These are phyloP conservation scores for Microcyclosporella mali DNA, from an alignment of 2,329 filamentous ascomycete species.

Conservation along the genomic window DNA sequence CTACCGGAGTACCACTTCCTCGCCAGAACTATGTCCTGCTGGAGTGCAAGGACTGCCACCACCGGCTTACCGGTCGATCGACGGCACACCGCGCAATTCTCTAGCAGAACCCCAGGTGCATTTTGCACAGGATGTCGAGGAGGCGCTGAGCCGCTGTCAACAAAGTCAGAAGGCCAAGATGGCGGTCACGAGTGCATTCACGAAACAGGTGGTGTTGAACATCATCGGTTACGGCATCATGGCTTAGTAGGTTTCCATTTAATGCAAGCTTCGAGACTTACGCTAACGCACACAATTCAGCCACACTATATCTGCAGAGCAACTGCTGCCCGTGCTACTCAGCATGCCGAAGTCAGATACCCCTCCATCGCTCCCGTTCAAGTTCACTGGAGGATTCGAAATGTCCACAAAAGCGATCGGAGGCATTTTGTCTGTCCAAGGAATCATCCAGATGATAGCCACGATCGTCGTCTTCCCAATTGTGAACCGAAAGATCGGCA, in stretches of 20 bases:
- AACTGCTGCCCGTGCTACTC: slow-evolving; percentile 86
- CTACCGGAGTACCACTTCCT: slow-evolving; percentile 56
- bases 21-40: slow-evolving; percentile 41
- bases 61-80: slow-evolving; percentile 30
- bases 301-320: slow-evolving; percentile 95
- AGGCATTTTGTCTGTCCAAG: slow-evolving; percentile 80
- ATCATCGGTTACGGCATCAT: slow-evolving; percentile 87
- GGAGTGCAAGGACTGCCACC: slow-evolving; percentile 24
- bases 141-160: slow-evolving; percentile 27
- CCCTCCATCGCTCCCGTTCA: slow-evolving; percentile 66
- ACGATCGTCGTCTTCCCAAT: slow-evolving; percentile 80
- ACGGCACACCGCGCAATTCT: slow-evolving; percentile 24
- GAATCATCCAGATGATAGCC: slow-evolving; percentile 79
- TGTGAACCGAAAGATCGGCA: slow-evolving; percentile 67
- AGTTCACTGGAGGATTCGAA: slow-evolving; percentile 80
- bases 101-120: slow-evolving; percentile 11
- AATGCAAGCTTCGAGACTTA: slow-evolving; percentile 1
- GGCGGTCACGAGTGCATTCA: slow-evolving; percentile 61
- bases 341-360: slow-evolving; percentile 56
- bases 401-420: slow-evolving; percentile 79
- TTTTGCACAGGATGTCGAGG: slow-evolving; percentile 21
- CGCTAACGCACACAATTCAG: slow-evolving; percentile 41
- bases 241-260: slow-evolving; percentile 68
- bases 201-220: slow-evolving; percentile 74
- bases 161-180: slow-evolving; percentile 17